phyloP scores from a whole-genome alignment of 257 asterid genomes.

The Primulina tabacum region DNA sequence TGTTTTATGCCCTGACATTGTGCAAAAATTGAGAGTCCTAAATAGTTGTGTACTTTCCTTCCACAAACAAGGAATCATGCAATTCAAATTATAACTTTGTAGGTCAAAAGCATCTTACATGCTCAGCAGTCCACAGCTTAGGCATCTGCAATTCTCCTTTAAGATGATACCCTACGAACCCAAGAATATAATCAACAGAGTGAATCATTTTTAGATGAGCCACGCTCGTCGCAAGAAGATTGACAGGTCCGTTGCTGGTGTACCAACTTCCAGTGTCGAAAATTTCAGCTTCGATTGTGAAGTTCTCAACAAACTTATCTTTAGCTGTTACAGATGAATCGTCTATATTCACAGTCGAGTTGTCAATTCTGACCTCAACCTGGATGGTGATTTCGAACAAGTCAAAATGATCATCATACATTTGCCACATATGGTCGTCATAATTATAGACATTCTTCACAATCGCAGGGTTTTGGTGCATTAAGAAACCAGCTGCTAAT shows the following conservation, averaged over 20 bases:
- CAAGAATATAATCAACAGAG: constrained; percentile 56
- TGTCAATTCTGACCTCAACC: constrained; percentile 86
- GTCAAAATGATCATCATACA: constrained; percentile 2
- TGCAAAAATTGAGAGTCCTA: background rate
- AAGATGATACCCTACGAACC: constrained; percentile 74
- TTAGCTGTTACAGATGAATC: constrained; percentile 41
- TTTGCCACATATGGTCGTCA: constrained; percentile 14
- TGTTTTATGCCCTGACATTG: constrained; percentile 6
- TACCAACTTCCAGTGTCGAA: constrained; percentile 60
- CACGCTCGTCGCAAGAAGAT: constrained; percentile 53
- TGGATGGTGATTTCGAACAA: constrained; percentile 31
- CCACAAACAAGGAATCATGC: background rate
- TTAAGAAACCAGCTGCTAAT: constrained; percentile 19
- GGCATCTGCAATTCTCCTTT: constrained; percentile 69
- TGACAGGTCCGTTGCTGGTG: constrained; percentile 35
- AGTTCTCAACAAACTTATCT: constrained; percentile 43
- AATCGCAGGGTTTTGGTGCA: constrained; percentile 2
- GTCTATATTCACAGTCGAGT: constrained; percentile 40
- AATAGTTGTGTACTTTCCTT: too few species aligned
- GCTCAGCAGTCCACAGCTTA: constrained; percentile 92
- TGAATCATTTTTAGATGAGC: constrained; percentile 47
- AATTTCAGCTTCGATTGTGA: constrained; percentile 76
- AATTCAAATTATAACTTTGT: constrained; percentile 1
- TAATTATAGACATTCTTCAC: constrained; percentile 9
- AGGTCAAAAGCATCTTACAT: constrained; percentile 41